A percentile compares a stretch with the other conserved stretches of the same genome.
Conservation (phyloP, 2,329 filamentous ascomycete genomes). For the Aureobasidium zeae region DNA sequence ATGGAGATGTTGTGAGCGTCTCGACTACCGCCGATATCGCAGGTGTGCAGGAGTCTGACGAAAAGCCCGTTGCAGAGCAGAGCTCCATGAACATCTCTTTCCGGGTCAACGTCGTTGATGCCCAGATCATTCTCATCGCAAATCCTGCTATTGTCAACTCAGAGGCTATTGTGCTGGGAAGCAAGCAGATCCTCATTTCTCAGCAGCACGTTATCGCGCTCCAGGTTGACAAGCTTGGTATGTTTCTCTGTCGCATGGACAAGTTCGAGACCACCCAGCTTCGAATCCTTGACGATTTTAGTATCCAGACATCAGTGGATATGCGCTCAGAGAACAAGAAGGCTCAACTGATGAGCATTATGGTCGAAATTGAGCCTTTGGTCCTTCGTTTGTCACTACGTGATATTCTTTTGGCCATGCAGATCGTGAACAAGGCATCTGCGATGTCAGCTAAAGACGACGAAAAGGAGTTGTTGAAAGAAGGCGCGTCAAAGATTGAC, state of each 20-base stretch:
- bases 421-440: slow-evolving; percentile 83
- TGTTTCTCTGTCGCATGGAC: slow-evolving; percentile 99
- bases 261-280: slow-evolving; percentile 84
- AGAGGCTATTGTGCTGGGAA: slow-evolving; percentile 89
- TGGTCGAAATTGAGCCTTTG: slow-evolving; percentile 81
- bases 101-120: slow-evolving; percentile 87
- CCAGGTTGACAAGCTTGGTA: slow-evolving; percentile 87
- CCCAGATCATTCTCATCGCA: slow-evolving; percentile 91
- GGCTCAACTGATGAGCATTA: slow-evolving; percentile 63
- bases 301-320: slow-evolving; percentile 81
- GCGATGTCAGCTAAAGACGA: slow-evolving; percentile 61
- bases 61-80: slow-evolving; percentile 28
- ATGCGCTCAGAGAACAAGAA: slow-evolving; percentile 51
- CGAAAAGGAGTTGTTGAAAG: slow-evolving; percentile 40
- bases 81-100: slow-evolving; percentile 69
- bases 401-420: slow-evolving; percentile 87
- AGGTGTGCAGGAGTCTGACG: slow-evolving; percentile 21
- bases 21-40: slow-evolving; percentile 24
- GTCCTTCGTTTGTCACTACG: slow-evolving; percentile 83
- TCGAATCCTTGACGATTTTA: slow-evolving; percentile 94
- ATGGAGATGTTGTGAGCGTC: slow-evolving; percentile 41
- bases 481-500: slow-evolving; percentile 48
- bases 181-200: slow-evolving; percentile 85
- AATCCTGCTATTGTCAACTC: slow-evolving; percentile 85
- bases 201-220: slow-evolving; percentile 90